These are phyloP conservation scores for Ramaria rubella DNA, from an alignment of 768 basidiomycete species.

Conservation along the genomic window DNA sequence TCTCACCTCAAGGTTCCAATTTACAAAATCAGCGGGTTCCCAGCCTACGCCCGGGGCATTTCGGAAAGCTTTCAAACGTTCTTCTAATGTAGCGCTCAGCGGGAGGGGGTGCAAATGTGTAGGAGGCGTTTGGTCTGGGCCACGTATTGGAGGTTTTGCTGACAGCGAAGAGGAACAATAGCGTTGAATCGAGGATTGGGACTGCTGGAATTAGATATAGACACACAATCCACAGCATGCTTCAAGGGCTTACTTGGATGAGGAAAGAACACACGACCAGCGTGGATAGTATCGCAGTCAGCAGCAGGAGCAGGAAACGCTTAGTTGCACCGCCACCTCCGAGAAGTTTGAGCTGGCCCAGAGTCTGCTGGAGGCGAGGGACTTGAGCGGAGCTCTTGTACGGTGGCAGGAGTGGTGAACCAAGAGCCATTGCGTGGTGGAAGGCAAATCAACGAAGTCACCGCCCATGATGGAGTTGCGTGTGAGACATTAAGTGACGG, in stretches of 20 bases:
- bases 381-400: neutral
- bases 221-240: neutral
- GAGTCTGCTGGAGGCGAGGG: neutral
- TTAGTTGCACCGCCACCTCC: neutral
- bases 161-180: neutral
- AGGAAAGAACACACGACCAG: neutral
- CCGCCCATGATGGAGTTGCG: neutral
- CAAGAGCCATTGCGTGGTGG: neutral
- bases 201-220: neutral
- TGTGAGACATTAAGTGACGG: neutral
- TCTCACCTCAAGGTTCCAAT: constrained; percentile 28
- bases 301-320: neutral
- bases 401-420: neutral
- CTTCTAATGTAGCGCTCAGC: constrained; percentile 24
- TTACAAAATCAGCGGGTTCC: constrained; percentile 26
- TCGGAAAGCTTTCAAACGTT: constrained; percentile 27
- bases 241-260: neutral
- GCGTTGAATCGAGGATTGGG: neutral
- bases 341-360: neutral
- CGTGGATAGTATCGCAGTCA: neutral
- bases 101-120: constrained; percentile 23
- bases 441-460: neutral
- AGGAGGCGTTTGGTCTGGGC: constrained; percentile 2
- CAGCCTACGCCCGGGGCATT: constrained; percentile 27
- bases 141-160: neutral